Conservation (phyloP, 2,329 filamentous ascomycete species). For the Exserohilum turcica region DNA sequence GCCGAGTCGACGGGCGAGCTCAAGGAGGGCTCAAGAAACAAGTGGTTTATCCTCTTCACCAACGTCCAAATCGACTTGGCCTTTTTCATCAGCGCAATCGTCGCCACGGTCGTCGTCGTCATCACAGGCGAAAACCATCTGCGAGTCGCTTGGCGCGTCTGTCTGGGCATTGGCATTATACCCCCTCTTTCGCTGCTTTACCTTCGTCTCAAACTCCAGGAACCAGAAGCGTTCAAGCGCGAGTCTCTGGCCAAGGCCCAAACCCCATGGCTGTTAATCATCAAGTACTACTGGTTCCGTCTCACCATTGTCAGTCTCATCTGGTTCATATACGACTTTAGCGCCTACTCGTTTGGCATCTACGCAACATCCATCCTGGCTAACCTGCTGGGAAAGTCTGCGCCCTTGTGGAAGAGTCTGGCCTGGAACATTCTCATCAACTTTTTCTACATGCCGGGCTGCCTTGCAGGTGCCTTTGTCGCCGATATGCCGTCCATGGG, state of each 20-base stretch:
- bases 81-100: conserved; percentile 79
- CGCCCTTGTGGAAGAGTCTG: conserved; percentile 75
- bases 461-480: conserved; percentile 74
- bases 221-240: conserved; percentile 60
- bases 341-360: conserved; percentile 81
- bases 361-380: conserved; percentile 78
- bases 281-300: conserved; percentile 61
- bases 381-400: conserved; percentile 63
- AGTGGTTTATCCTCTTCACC: conserved; percentile 82
- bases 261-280: conserved; percentile 50
- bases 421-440: conserved; percentile 91
- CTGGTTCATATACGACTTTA: conserved; percentile 70
- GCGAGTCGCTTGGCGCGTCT: conserved; percentile 79
- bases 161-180: conserved; percentile 62
- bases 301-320: conserved; percentile 60
- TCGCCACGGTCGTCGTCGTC: conserved; percentile 70
- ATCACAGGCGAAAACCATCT: conserved; percentile 63
- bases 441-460: conserved; percentile 85
- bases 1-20: conserved; percentile 85
- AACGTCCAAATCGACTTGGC: conserved; percentile 86
- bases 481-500: conserved; percentile 72
- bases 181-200: conserved; percentile 62
- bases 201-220: conserved; percentile 60
- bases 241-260: conserved; percentile 54
- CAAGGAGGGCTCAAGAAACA: conserved; percentile 78